Evolutionary conservation across 2,329 filamentous ascomycete species (phyloP).

Genomic region (Coniella lustricola): DNA sequence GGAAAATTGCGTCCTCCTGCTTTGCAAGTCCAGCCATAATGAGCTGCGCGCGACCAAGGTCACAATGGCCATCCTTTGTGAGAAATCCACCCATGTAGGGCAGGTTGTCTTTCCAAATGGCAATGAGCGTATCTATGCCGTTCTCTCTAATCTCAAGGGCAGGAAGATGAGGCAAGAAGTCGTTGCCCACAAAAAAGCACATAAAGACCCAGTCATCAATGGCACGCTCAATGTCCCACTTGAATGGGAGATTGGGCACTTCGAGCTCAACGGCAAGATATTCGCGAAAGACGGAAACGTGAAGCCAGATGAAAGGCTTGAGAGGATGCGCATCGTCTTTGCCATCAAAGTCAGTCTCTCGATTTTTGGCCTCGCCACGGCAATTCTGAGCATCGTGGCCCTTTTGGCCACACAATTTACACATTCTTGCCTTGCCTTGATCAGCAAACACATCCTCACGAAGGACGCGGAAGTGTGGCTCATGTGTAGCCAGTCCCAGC

Average conservation of each 20-base stretch:
- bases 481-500: slow-evolving; percentile 93
- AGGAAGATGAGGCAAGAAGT: slow-evolving; percentile 95
- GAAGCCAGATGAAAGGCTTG: slow-evolving; percentile 98
- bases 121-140: slow-evolving; percentile 89
- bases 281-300: slow-evolving; percentile 84
- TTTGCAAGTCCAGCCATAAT: slow-evolving; percentile 85
- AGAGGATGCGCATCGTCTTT: slow-evolving; percentile 63
- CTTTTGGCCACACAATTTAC: slow-evolving; percentile 83
- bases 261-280: slow-evolving; percentile 87
- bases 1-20: slow-evolving; percentile 91
- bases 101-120: slow-evolving; percentile 94
- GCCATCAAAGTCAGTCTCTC: slow-evolving; percentile 72
- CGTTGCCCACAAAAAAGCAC: slow-evolving; percentile 98
- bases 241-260: slow-evolving; percentile 75
- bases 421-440: slow-evolving; percentile 73
- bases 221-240: slow-evolving; percentile 87
- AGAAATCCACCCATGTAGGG: slow-evolving; percentile 90
- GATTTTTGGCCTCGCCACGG: slow-evolving; percentile 69
- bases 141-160: slow-evolving; percentile 95
- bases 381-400: slow-evolving; percentile 88
- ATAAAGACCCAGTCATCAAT: slow-evolving; percentile 99
- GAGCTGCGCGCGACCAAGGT: slow-evolving; percentile 76
- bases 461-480: slow-evolving; percentile 91
- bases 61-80: slow-evolving; percentile 88
- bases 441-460: slow-evolving; percentile 96